phyloP scores from a whole-genome alignment of 306 rosid species.

The Lupinus albus region DNA sequence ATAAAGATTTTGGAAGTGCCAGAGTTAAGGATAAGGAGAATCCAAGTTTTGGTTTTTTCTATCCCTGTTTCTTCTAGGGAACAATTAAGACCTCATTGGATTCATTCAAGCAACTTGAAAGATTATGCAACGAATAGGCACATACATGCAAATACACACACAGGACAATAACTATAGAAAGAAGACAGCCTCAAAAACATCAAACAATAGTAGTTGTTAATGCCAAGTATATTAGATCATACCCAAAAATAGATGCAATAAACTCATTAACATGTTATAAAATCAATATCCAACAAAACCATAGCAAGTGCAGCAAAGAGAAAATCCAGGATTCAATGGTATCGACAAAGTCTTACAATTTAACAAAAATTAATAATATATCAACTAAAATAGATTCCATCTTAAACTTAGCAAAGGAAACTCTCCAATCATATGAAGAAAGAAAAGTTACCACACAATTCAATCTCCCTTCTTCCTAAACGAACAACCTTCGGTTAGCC shows the following conservation, averaged over 20 bases:
- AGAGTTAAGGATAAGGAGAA: too few species aligned
- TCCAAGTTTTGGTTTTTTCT: too few species aligned
- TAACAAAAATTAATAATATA: constrained; percentile 40
- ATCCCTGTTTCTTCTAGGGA: too few species aligned
- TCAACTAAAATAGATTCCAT: constrained; percentile 26
- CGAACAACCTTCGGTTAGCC: constrained; percentile 61
- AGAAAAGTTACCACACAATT: constrained; percentile 23
- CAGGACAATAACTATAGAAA: background rate
- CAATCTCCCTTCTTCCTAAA: constrained; percentile 59
- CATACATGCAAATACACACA: background rate
- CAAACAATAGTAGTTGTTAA: too few species aligned
- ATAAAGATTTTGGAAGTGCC: too few species aligned
- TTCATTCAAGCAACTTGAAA: too few species aligned
- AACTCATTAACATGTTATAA: too few species aligned
- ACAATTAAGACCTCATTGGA: too few species aligned
- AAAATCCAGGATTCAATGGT: constrained; percentile 1
- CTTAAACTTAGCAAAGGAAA: constrained; percentile 22
- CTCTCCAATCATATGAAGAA: constrained; percentile 28
- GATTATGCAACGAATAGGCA: background rate
- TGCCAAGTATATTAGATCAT: background rate
- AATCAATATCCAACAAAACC: constrained; percentile 10
- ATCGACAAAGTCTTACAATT: constrained; percentile 24
- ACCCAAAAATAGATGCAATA: too few species aligned
- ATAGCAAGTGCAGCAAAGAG: background rate
- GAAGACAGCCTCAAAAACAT: too few species aligned